Evolutionary conservation across 352 stramenopile genomes (phyloP).

Genomic region (Pythium pyrilobum): DNA sequence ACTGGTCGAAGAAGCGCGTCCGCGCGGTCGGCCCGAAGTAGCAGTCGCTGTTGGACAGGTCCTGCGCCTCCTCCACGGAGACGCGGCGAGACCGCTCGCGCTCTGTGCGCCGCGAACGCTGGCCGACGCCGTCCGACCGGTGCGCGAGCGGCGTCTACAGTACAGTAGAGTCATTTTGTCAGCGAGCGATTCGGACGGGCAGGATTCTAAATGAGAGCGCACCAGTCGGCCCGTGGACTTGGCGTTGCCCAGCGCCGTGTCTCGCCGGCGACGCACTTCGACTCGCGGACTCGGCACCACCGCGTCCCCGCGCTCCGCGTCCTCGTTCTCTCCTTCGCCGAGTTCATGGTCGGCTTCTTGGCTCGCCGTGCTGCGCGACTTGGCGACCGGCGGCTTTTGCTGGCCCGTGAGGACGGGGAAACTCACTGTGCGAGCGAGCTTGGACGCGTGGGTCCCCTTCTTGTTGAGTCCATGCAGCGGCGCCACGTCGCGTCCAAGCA

Average conservation of each 20-base stretch:
- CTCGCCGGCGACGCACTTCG: not conserved
- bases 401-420: not conserved
- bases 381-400: not conserved
- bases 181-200: too few species aligned
- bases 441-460: constrained; percentile 5
- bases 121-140: not conserved
- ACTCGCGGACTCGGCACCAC: not conserved
- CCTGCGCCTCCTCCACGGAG: constrained; percentile 33
- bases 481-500: constrained; percentile 2
- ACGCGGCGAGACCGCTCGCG: constrained; percentile 19
- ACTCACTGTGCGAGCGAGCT: constrained; percentile 11
- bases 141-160: constrained; percentile 4
- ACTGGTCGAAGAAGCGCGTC: constrained; percentile 53
- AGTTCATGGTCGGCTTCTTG: not conserved
- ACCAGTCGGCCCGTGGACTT: constrained; percentile 12
- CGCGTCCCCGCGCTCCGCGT: not conserved
- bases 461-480: not conserved
- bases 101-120: not conserved
- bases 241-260: not conserved
- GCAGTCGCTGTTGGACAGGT: constrained; percentile 34
- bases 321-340: not conserved
- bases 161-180: not conserved
- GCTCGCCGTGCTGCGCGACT: not conserved
- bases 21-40: constrained; percentile 66
- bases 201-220: not conserved